Evolutionary conservation across 169 alveolate genomes (phyloP).

Genomic region (Eimeria tenella): DNA sequence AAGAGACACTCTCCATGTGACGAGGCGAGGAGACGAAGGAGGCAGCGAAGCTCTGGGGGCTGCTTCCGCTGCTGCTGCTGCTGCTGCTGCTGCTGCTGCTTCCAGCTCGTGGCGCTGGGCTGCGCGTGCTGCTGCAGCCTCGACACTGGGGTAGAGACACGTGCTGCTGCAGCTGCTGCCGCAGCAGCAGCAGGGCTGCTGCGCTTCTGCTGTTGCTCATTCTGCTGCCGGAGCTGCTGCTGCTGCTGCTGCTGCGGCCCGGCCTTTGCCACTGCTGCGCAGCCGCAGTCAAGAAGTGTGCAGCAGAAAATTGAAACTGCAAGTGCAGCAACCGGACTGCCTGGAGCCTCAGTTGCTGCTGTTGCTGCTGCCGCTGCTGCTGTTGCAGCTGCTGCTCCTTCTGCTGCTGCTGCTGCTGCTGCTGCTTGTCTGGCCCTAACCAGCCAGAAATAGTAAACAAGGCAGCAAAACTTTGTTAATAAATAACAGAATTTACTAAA

Average conservation of each 20-base stretch:
- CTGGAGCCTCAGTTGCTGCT: too few relatives aligned
- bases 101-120: constrained; percentile 16
- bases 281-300: too few relatives aligned
- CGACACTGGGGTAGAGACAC: constrained; percentile 2
- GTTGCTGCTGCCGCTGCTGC: too few relatives aligned
- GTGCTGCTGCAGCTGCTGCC: not conserved
- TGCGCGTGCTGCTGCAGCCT: constrained; percentile 33
- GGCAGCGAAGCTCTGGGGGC: constrained; percentile 14
- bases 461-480: too few relatives aligned
- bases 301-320: too few relatives aligned
- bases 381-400: too few relatives aligned
- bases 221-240: not conserved
- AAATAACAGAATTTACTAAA: too few relatives aligned
- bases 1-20: constrained; percentile 17
- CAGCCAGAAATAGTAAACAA: too few relatives aligned
- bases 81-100: constrained; percentile 21
- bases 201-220: not conserved
- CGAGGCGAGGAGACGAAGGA: constrained; percentile 19
- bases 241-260: not conserved
- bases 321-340: too few relatives aligned
- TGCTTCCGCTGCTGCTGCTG: not conserved
- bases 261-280: not conserved
- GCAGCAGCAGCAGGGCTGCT: not conserved
- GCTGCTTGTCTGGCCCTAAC: too few relatives aligned
- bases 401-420: too few relatives aligned